Evolutionary conservation across 2,329 filamentous ascomycete genomes (phyloP).

Genomic region (Penicillium sp.): DNA sequence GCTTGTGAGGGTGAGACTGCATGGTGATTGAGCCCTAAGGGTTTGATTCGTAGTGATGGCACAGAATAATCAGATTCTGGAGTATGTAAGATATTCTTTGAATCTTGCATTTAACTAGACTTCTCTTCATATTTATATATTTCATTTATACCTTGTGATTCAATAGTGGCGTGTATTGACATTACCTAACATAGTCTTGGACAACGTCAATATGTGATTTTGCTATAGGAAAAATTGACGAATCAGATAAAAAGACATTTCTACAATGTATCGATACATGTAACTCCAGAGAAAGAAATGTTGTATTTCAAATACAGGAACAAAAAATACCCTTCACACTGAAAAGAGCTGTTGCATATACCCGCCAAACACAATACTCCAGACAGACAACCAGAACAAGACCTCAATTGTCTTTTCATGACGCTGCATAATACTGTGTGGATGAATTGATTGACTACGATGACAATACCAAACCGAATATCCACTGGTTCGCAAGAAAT

Average conservation of each 20-base stretch:
- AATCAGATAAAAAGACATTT: not conserved
- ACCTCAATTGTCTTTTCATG: not conserved
- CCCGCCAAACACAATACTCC: not conserved
- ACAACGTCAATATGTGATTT: not conserved
- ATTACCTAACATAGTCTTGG: not conserved
- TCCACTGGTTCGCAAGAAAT: not conserved
- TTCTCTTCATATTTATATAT: not conserved
- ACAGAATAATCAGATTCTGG: no score
- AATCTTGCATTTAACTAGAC: not conserved
- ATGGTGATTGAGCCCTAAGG: not conserved
- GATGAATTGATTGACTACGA: not conserved
- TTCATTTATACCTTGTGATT: not conserved
- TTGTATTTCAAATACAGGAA: not conserved
- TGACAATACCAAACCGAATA: slow-evolving; percentile 5
- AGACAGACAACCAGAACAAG: not conserved
- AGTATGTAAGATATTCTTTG: no score
- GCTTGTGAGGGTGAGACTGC: not conserved
- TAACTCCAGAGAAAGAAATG: not conserved
- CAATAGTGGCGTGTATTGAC: no score
- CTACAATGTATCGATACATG: slow-evolving; percentile 4
- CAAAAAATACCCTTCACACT: not conserved
- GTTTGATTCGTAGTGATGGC: no score
- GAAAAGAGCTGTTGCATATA: not conserved
- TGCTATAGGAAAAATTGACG: not conserved
- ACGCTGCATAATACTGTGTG: not conserved